phyloP scores from a whole-genome alignment of 2,329 filamentous ascomycete species.

The Lasiodiplodia sp. region DNA sequence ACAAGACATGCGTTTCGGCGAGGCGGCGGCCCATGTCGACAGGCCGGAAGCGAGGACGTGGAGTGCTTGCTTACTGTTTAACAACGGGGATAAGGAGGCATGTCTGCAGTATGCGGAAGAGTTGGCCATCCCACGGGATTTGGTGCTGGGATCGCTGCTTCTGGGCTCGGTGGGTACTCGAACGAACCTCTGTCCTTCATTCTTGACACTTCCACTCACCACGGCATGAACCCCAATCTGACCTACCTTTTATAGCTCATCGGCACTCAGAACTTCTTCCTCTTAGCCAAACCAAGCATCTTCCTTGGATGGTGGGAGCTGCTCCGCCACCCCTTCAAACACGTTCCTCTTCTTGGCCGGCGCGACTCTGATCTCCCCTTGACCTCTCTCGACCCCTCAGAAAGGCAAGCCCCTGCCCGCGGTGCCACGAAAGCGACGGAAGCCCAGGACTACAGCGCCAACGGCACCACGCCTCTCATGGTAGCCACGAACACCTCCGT shows the following conservation, averaged over 20 bases:
- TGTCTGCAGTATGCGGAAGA: slow-evolving; percentile 39
- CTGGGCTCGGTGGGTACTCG: slow-evolving; percentile 39
- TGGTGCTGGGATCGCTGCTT: slow-evolving; percentile 38
- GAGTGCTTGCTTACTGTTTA: slow-evolving; percentile 38
- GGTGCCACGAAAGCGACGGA: background rate
- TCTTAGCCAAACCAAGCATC: slow-evolving; percentile 40
- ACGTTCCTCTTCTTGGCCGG: slow-evolving; percentile 26
- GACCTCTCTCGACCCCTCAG: slow-evolving; percentile 33
- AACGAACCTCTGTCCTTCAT: background rate
- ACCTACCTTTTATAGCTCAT: slow-evolving; percentile 41
- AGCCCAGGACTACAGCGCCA: background rate
- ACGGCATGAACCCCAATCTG: background rate
- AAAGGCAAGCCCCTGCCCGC: background rate
- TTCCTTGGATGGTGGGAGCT: slow-evolving; percentile 39
- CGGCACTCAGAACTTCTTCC: slow-evolving; percentile 46
- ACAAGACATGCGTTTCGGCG: slow-evolving; percentile 38
- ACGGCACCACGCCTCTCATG: slow-evolving; percentile 5
- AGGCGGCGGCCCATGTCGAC: slow-evolving; percentile 35
- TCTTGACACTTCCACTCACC: background rate
- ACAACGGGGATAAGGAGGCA: slow-evolving; percentile 36
- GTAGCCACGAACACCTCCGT: background rate
- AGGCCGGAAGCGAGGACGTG: slow-evolving; percentile 37
- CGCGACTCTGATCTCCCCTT: slow-evolving; percentile 14
- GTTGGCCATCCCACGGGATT: slow-evolving; percentile 35
- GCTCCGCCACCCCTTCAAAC: slow-evolving; percentile 31